Evolutionary conservation across 1,139 yeast species (phyloP), one percentile per base, ranked within the genome.

Genomic region (Nakaseomyces glabratus): DNA sequence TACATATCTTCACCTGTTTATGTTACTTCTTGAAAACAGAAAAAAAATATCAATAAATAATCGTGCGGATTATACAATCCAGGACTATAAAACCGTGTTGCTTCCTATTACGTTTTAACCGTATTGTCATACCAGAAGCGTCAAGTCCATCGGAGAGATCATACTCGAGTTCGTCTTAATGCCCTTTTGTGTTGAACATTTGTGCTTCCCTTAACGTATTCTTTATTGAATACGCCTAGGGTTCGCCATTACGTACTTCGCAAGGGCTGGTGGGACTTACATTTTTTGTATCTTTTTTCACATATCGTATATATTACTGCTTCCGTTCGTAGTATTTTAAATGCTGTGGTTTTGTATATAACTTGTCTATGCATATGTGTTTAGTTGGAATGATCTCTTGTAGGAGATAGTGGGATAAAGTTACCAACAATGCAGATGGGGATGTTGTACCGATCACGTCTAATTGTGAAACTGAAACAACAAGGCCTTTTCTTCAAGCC

Each of bases 371-470:
- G 12, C 12, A 10, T 22, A 26, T 18, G 21, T 18, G 8, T 10
- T 17, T 4, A n/a, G n/a, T n/a, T n/a, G n/a, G n/a, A n/a, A n/a
- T 26, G 30, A 21, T 33, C 20, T 11, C 23, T 24, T 24, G 17
- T 24, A 28, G 33, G 35, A 17, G 51, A 39, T 22, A 84, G 77
- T 8, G 97, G 97, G 36, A 90, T 86, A 55, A 90, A 90, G 55
- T 90, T 90, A 2, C 97, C 98, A 19, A 90, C 93, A 31, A 90
- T 90, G 61, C 96, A 86, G 58, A 94, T 82, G 14, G 98, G 98
- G 42, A 90, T 88, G 51, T 90, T 88, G 58, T 90, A 88, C 39
- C 94, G 62, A 55, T 90, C 98, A 45, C 98, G 70, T 49, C 96
- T 67, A 20, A 90, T 85, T 0, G 98, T 90, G 57, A 90, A 88